Evolutionary conservation across 2,329 filamentous ascomycete species (phyloP).

Genomic region (Lasiodiplodia sp.): DNA sequence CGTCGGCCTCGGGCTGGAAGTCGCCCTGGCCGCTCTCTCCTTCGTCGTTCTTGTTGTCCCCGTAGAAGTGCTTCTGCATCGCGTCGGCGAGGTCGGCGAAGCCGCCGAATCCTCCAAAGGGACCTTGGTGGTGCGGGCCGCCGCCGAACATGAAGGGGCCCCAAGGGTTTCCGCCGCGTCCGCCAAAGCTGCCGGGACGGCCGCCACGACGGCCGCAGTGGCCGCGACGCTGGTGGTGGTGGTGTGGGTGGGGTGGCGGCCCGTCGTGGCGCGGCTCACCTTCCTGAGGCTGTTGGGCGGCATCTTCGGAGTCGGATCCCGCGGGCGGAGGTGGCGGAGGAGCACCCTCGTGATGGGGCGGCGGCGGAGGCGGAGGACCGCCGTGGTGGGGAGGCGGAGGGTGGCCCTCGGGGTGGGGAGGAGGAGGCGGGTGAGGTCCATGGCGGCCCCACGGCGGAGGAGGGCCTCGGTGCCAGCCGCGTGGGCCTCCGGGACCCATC

Average conservation of each 20-base stretch:
- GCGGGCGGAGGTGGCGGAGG: slow-evolving; percentile 20
- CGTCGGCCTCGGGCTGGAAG: slow-evolving; percentile 73
- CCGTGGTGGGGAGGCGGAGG: slow-evolving; percentile 25
- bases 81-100: slow-evolving; percentile 39
- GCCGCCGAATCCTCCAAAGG: slow-evolving; percentile 24
- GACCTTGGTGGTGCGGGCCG: not conserved
- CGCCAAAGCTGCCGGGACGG: slow-evolving; percentile 25
- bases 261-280: slow-evolving; percentile 33
- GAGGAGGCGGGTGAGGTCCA: slow-evolving; percentile 30
- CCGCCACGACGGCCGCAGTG: slow-evolving; percentile 24
- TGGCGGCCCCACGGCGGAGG: slow-evolving; percentile 37
- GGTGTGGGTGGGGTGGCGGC: slow-evolving; percentile 20
- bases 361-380: slow-evolving; percentile 31
- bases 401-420: slow-evolving; percentile 35
- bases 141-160: slow-evolving; percentile 34
- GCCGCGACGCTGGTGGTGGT: slow-evolving; percentile 10
- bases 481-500: slow-evolving; percentile 35
- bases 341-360: slow-evolving; percentile 34
- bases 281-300: slow-evolving; percentile 32
- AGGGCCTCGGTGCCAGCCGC: slow-evolving; percentile 31
- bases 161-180: slow-evolving; percentile 33
- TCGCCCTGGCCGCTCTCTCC: slow-evolving; percentile 39
- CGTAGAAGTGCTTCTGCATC: slow-evolving; percentile 41
- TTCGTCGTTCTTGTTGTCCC: slow-evolving; percentile 33
- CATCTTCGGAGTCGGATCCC: slow-evolving; percentile 21